Evolutionary conservation across 441 rosid species (phyloP).

Genomic region (Pelargonium hybrid): DNA sequence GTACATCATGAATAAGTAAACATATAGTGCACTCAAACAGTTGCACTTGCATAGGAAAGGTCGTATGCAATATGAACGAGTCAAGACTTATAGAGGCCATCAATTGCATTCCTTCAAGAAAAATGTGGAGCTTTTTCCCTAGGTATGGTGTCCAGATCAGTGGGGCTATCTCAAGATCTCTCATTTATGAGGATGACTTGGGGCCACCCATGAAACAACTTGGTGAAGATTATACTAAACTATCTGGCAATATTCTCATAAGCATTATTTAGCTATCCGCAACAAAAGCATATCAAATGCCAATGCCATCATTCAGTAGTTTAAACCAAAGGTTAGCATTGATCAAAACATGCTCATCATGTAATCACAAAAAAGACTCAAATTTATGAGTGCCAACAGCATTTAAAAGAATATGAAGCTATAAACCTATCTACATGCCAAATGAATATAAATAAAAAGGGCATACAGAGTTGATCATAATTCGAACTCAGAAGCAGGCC

Average conservation of each 20-base stretch:
- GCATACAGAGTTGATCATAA: slow-evolving; percentile 25
- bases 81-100: not conserved
- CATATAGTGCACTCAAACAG: not conserved
- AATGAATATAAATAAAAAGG: slow-evolving; percentile 2
- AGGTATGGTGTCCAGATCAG: too few relatives aligned
- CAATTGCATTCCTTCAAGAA: too few relatives aligned
- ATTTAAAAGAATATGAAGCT: not conserved
- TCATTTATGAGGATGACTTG: too few relatives aligned
- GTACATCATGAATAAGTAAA: too few relatives aligned
- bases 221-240: not conserved
- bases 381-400: not conserved
- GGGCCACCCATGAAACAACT: not conserved
- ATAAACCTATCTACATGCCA: not conserved
- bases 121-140: too few relatives aligned
- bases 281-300: not conserved
- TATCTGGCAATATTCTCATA: slow-evolving; percentile 11
- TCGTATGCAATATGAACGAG: not conserved
- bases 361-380: not conserved
- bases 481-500: slow-evolving; percentile 31
- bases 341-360: not conserved
- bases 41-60: not conserved
- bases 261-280: not conserved
- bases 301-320: not conserved
- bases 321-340: not conserved
- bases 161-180: too few relatives aligned